Percentiles rank a stretch among this genome's conserved stretches.
phyloP scores from a whole-genome alignment of 148 eudicot genomes.

The Fallopia convolvulus region DNA sequence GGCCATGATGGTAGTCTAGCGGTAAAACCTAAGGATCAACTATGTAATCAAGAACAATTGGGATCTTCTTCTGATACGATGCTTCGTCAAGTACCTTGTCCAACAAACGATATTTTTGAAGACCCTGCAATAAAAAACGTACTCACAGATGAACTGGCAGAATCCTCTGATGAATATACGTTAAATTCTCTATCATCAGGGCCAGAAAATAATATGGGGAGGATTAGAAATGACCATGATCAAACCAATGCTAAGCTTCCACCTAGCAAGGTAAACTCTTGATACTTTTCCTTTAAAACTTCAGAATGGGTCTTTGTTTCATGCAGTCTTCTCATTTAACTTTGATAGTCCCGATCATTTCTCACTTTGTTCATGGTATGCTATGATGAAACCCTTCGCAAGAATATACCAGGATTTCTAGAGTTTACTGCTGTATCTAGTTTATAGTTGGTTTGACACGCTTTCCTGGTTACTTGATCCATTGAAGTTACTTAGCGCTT shows the following conservation, averaged over 20 bases:
- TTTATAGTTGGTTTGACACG: not conserved
- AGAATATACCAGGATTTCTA: slow-evolving; percentile 5
- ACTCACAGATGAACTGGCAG: slow-evolving; percentile 17
- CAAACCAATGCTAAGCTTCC: slow-evolving; percentile 28
- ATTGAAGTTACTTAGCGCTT: not conserved
- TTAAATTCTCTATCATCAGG: slow-evolving; percentile 18
- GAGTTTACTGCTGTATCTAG: not conserved
- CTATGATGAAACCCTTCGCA: not conserved
- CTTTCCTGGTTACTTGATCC: not conserved
- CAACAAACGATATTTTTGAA: slow-evolving; percentile 20
- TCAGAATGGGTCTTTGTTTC: not conserved
- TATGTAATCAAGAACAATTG: slow-evolving; percentile 12
- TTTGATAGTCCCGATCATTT: not conserved
- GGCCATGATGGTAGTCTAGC: slow-evolving; percentile 13
- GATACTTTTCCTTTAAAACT: not conserved
- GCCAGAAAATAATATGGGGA: slow-evolving; percentile 18
- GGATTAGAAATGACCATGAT: slow-evolving; percentile 23
- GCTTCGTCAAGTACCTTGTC: slow-evolving; percentile 24
- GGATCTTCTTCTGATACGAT: slow-evolving; percentile 26
- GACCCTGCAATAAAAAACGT: slow-evolving; percentile 16
- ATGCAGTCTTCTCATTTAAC: not conserved
- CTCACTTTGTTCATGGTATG: not conserved
- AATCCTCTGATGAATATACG: slow-evolving; percentile 16
- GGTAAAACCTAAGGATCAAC: slow-evolving; percentile 11
- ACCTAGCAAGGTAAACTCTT: slow-evolving; percentile 39